Conservation (phyloP, 2,329 filamentous ascomycete species). For the Fusarium xylarioides region DNA sequence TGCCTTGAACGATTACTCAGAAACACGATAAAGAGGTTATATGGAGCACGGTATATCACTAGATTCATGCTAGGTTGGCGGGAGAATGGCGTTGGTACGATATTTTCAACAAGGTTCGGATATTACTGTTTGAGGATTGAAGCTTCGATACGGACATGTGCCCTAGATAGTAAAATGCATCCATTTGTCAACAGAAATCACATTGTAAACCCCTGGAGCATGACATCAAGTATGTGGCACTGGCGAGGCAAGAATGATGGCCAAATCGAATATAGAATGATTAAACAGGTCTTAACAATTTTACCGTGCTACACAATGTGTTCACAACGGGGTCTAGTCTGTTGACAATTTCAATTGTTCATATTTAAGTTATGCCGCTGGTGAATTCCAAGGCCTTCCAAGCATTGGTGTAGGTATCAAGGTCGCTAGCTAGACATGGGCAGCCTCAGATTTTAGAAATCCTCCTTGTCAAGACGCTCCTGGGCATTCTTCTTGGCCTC, state of each 20-base stretch:
- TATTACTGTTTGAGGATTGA: conserved; percentile 7
- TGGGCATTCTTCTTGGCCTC: conserved; percentile 66
- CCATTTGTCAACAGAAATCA: neutral
- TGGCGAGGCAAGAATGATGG: neutral
- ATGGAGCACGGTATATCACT: conserved; percentile 16
- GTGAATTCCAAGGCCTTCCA: neutral
- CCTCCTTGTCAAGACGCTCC: conserved; percentile 55
- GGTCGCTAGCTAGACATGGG: neutral
- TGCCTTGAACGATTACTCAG: conserved; percentile 86
- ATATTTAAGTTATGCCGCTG: neutral
- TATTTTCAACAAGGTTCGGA: conserved; percentile 24
- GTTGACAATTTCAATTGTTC: neutral
- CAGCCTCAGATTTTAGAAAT: conserved; percentile 2
- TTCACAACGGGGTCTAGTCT: neutral
- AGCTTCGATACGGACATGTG: neutral
- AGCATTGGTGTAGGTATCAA: neutral
- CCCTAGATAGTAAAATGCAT: neutral
- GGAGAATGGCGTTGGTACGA: conserved; percentile 39
- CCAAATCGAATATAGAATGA: neutral
- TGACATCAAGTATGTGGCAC: neutral
- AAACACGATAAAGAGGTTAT: conserved; percentile 54
- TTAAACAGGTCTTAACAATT: neutral
- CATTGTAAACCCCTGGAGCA: neutral
- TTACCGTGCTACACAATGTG: neutral
- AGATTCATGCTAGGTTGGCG: conserved; percentile 7